Base-by-base conservation (phyloP, 805 yeast genomes). In the Wickerhamiella spandovensis region DNA sequence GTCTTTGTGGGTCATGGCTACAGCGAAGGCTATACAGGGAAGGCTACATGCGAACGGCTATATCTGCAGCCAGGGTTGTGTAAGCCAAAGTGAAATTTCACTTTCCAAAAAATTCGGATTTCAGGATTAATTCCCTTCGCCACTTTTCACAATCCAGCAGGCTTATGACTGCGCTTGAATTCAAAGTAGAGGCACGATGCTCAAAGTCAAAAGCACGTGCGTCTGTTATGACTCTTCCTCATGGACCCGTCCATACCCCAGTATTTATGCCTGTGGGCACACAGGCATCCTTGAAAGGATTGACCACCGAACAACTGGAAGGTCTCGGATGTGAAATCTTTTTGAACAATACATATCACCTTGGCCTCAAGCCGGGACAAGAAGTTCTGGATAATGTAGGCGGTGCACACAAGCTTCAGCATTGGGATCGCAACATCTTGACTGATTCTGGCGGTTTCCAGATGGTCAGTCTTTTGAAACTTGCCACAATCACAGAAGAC, bases 191-290 rank as follows among this genome's bases (percentile, higher is more conserved):
- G 1, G 74, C 72, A n/a, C 64, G 61, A 49, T 71, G 74, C 60
- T 66, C 72, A 18, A 59, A 60, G 21, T 62, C 73, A 12, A 68
- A 68, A 53, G 74, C 74, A 17, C 63, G 74, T 10, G 75, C 73
- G 3, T 63, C 73, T 37, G 62, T 57, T 21, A 61, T 71, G 69
- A 58, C 56, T 18, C 63, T 70, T 43, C 74, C 74, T 12, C 74
- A 71, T 54, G 74, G 74, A 7, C 53, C 62, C 8, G 68, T 70
- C 8, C 61, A 66, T 42, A 68, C 74, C 2, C 74, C 75, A 2
- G 72, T 70, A 62, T 71, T 70, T 56, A 71, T 71, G 73, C 75
- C 75, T 1, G 75, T 70, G 2, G 74, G 73, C 44, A 69, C 74
- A 21, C 74, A 71, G 60, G 74, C 74, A 5, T 65, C 74, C 5